Percentiles rank a stretch among this genome's conserved stretches.
Conservation (phyloP, 257 asterid species). For the Paraleonurus japonicus region DNA sequence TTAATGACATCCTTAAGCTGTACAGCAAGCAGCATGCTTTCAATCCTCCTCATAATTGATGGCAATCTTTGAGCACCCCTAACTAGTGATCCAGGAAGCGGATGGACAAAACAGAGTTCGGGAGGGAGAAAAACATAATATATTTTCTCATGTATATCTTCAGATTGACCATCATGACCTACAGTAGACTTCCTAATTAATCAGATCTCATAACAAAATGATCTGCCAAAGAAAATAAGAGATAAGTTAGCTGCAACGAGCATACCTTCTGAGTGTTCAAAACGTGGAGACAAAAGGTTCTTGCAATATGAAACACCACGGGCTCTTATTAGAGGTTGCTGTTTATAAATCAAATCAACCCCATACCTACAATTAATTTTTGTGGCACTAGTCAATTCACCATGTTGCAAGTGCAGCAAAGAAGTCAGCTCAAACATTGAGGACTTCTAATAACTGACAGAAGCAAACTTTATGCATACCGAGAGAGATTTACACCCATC, state of each 20-base stretch:
- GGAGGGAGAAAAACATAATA: slow-evolving; percentile 98
- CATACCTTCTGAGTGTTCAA: slow-evolving; percentile 88
- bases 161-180: slow-evolving; percentile 67
- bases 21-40: slow-evolving; percentile 95
- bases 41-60: slow-evolving; percentile 89
- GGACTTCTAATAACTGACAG: slow-evolving; percentile 28
- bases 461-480: slow-evolving; percentile 13
- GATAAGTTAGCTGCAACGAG: slow-evolving; percentile 5
- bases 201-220: slow-evolving; percentile 16
- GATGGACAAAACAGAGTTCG: slow-evolving; percentile 92
- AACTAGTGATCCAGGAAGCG: slow-evolving; percentile 87
- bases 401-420: slow-evolving; percentile 34
- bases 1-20: slow-evolving; percentile 76
- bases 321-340: slow-evolving; percentile 88
- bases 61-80: slow-evolving; percentile 99
- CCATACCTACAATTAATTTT: slow-evolving; percentile 70
- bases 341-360: slow-evolving; percentile 69
- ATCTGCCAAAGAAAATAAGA: slow-evolving; percentile 21
- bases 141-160: slow-evolving; percentile 75
- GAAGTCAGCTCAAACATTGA: slow-evolving; percentile 25
- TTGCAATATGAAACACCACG: slow-evolving; percentile 99
- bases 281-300: slow-evolving; percentile 91
- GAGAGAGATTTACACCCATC: not conserved
- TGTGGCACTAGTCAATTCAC: slow-evolving; percentile 38
- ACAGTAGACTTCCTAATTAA: slow-evolving; percentile 27